A percentile compares a stretch with the other conserved stretches of the same genome.
These are phyloP conservation scores for grape (Vitis vinifera) DNA, from an alignment of 164 flowering plant species.

Conservation along the genomic window DNA sequence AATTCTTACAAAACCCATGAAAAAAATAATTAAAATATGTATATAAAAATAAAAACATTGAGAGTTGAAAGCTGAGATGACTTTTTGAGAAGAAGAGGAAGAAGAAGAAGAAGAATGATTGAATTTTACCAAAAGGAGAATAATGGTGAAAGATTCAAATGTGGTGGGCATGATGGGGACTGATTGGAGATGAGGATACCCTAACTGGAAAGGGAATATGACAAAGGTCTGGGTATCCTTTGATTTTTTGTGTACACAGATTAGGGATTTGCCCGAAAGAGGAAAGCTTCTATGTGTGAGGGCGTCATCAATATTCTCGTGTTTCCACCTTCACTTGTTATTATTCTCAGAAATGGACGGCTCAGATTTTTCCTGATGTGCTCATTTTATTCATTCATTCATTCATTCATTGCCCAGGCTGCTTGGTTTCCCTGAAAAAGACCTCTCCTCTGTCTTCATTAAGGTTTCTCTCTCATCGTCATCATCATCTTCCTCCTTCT, in stretches of 20 bases:
- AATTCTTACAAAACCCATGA: no score
- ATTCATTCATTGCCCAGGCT: conserved; percentile 2
- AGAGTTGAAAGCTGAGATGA: no score
- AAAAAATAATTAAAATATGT: no score
- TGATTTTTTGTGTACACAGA: no score
- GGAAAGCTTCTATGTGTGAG: conserved; percentile 16
- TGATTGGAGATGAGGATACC: no score
- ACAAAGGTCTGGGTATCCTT: not conserved
- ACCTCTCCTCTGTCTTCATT: conserved; percentile 23
- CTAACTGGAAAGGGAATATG: not conserved
- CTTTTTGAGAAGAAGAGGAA: no score
- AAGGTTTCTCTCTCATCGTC: conserved; percentile 26
- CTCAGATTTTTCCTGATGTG: conserved; percentile 2
- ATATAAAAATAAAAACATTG: no score
- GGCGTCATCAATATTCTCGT: not conserved
- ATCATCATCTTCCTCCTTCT: not conserved
- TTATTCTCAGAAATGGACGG: conserved; percentile 10
- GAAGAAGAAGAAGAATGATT: no score
- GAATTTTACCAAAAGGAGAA: no score
- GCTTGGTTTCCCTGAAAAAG: conserved; percentile 8
- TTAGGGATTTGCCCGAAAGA: conserved; percentile 11
- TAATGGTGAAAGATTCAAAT: no score
- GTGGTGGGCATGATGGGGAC: no score
- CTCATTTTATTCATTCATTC: not conserved
- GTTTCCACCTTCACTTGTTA: not conserved